Evolutionary conservation across 1,284 basidiomycete species (phyloP).

Genomic region (Rhizoctonia solani): DNA sequence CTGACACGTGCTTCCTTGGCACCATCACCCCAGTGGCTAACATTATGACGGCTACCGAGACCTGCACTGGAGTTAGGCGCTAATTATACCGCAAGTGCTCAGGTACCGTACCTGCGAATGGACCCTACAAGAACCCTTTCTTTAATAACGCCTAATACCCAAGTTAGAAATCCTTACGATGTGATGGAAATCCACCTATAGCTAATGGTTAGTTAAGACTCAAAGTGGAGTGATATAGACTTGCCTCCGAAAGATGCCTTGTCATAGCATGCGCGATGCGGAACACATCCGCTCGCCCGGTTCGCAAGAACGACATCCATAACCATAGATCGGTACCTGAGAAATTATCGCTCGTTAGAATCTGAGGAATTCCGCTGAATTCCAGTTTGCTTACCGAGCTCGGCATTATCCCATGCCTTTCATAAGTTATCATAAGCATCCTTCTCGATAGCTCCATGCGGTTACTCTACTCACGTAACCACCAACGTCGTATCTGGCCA

Average conservation of each 20-base stretch:
- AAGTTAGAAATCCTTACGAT: conserved; percentile 34
- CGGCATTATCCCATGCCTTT: conserved; percentile 45
- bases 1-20: conserved; percentile 52
- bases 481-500: conserved; percentile 49
- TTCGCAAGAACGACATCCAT: conserved; percentile 53
- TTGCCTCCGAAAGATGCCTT: conserved; percentile 48
- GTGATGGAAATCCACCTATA: conserved; percentile 49
- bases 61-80: conserved; percentile 36
- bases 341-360: not conserved
- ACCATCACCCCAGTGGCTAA: conserved; percentile 54
- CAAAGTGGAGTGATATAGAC: not conserved
- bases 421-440: not conserved
- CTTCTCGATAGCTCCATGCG: not conserved
- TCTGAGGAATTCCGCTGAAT: not conserved
- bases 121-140: conserved; percentile 40
- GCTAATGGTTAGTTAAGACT: not conserved
- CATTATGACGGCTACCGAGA: conserved; percentile 51
- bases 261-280: conserved; percentile 50
- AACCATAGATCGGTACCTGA: conserved; percentile 52
- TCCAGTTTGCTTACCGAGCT: conserved; percentile 36
- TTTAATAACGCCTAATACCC: no score
- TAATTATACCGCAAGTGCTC: not conserved
- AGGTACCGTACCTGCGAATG: conserved; percentile 44
- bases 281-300: conserved; percentile 51
- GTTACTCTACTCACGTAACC: conserved; percentile 48